Evolutionary conservation across 805 yeast species (phyloP).

Genomic region (Wickerhamomyces sydowiorum): DNA sequence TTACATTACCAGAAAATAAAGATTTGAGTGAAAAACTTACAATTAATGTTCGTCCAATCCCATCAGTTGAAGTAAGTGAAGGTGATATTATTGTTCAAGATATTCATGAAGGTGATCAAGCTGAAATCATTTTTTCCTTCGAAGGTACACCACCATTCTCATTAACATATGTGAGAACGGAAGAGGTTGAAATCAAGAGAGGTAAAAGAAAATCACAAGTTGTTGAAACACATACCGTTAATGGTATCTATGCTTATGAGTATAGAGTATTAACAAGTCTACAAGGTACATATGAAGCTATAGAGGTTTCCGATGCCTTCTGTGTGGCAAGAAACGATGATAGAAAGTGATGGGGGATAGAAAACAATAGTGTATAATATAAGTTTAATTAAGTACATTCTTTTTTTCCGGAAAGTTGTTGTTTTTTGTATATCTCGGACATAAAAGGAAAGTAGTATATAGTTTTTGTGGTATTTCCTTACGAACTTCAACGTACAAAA

Average conservation of each 20-base stretch:
- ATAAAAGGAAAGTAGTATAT: too few species aligned
- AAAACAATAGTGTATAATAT: not conserved
- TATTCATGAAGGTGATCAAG: conserved; percentile 92
- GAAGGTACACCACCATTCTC: conserved; percentile 89
- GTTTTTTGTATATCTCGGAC: too few species aligned
- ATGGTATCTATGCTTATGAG: conserved; percentile 62
- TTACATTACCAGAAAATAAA: conserved; percentile 32
- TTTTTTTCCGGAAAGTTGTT: too few species aligned
- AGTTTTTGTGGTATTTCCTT: too few species aligned
- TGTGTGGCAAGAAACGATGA: conserved; percentile 49
- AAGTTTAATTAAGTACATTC: too few species aligned
- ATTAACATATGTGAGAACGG: conserved; percentile 75
- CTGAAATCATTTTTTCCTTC: conserved; percentile 77
- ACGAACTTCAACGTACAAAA: too few species aligned
- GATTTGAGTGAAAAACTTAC: conserved; percentile 27
- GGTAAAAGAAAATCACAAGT: conserved; percentile 47
- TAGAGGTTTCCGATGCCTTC: conserved; percentile 79
- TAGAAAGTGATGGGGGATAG: not conserved
- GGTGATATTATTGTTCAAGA: conserved; percentile 75
- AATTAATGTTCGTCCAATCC: conserved; percentile 47
- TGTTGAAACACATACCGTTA: conserved; percentile 51
- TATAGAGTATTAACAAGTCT: conserved; percentile 70
- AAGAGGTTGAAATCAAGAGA: conserved; percentile 34
- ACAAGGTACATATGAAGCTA: conserved; percentile 93
- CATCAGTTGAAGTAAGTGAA: conserved; percentile 77